Evolutionary conservation across 2,329 filamentous ascomycete species (phyloP).

Genomic region (Ophiocordyceps camponoti-leonardi): DNA sequence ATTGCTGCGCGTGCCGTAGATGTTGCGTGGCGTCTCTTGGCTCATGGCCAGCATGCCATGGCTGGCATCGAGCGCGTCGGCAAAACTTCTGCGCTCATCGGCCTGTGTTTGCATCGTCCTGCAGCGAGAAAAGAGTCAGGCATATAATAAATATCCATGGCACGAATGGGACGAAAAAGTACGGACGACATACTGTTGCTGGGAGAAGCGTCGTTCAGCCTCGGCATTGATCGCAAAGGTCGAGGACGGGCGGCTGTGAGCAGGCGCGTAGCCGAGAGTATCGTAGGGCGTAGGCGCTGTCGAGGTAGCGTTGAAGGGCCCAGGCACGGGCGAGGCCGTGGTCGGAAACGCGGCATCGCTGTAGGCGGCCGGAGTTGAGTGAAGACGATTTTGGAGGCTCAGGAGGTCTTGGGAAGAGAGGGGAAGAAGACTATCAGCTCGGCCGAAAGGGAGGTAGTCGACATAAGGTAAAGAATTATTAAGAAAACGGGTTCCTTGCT

Average conservation of each 20-base stretch:
- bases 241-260: constrained; percentile 34
- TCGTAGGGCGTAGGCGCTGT: constrained; percentile 62
- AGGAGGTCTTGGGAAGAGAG: constrained; percentile 42
- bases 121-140: neutral
- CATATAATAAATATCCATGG: too few relatives aligned
- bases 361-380: constrained; percentile 46
- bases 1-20: constrained; percentile 56
- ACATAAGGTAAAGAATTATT: too few relatives aligned
- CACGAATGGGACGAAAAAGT: too few relatives aligned
- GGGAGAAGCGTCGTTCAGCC: constrained; percentile 53
- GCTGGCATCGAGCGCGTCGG: constrained; percentile 80
- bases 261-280: constrained; percentile 55
- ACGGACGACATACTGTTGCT: constrained; percentile 53
- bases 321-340: constrained; percentile 47
- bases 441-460: too few relatives aligned
- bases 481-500: constrained; percentile 4
- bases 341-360: constrained; percentile 52
- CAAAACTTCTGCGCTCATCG: constrained; percentile 53
- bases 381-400: constrained; percentile 42
- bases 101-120: constrained; percentile 26
- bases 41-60: constrained; percentile 92
- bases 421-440: neutral
- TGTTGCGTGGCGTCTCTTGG: constrained; percentile 82
- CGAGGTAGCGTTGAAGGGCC: constrained; percentile 45
- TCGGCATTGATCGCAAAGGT: constrained; percentile 39